These are phyloP conservation scores for Coccomyxa sp. DNA, from an alignment of 139 green algal genomes.

Conservation along the genomic window DNA sequence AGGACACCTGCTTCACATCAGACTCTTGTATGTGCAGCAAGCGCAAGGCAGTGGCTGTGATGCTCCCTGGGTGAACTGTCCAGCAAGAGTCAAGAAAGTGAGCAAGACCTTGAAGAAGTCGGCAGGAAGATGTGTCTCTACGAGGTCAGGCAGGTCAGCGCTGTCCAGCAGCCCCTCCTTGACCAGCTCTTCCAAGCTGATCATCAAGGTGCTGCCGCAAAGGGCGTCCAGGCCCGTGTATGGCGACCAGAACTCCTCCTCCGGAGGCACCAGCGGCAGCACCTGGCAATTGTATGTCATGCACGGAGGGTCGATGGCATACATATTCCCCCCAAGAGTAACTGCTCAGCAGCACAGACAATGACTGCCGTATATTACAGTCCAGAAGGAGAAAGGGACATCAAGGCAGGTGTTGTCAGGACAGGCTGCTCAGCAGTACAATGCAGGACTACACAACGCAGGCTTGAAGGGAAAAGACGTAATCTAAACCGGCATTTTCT, in stretches of 20 bases:
- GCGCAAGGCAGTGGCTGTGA: no score
- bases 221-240: slow-evolving; percentile 91
- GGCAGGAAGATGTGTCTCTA: slow-evolving; percentile 5
- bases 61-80: no score
- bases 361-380: neutral
- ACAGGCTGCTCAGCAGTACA: neutral
- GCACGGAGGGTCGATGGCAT: slow-evolving; percentile 5
- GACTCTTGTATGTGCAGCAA: no score
- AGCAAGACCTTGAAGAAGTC: slow-evolving; percentile 31
- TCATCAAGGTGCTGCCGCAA: slow-evolving; percentile 89
- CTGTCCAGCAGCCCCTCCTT: slow-evolving; percentile 73
- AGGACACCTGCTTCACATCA: no score
- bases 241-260: slow-evolving; percentile 87
- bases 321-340: neutral
- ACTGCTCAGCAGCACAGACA: neutral
- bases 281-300: slow-evolving; percentile 52
- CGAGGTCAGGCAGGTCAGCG: slow-evolving; percentile 38
- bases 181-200: slow-evolving; percentile 81
- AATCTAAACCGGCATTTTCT: neutral
- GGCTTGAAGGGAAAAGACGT: neutral
- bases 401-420: neutral
- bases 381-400: neutral
- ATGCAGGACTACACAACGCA: neutral
- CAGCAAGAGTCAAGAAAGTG: no score
- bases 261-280: slow-evolving; percentile 91